These are phyloP conservation scores for Ophiostoma populinum DNA, from an alignment of 2,329 filamentous ascomycete species.

Conservation along the genomic window DNA sequence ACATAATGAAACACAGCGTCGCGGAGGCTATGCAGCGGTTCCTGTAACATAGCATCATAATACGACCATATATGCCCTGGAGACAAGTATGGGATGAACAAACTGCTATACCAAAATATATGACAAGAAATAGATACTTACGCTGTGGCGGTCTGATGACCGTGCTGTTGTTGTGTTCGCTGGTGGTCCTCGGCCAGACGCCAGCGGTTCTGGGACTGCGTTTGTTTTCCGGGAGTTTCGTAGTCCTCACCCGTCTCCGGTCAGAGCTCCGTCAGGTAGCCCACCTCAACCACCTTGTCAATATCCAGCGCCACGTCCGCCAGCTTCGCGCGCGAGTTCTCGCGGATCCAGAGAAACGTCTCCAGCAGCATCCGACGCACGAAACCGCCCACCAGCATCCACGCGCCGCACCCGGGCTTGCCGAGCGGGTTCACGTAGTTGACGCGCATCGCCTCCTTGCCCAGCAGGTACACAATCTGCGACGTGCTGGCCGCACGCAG, in stretches of 20 bases:
- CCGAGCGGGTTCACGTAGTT: background rate
- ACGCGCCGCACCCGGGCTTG: background rate
- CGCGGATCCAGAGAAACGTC: slow-evolving; percentile 45
- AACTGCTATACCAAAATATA: no score
- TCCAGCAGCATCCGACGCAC: slow-evolving; percentile 29
- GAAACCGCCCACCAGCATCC: slow-evolving; percentile 15
- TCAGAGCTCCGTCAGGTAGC: slow-evolving; percentile 50
- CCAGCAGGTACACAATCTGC: slow-evolving; percentile 38
- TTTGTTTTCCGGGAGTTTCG: background rate
- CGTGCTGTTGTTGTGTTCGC: no score
- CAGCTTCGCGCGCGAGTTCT: slow-evolving; percentile 50
- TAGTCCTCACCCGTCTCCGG: background rate
- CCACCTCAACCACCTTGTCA: slow-evolving; percentile 48
- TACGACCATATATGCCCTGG: no score
- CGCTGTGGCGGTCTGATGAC: no score
- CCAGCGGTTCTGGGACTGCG: no score
- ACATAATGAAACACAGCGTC: no score
- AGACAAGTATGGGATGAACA: no score
- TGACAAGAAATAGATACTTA: no score
- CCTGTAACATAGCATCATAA: no score
- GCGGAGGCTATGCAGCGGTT: no score
- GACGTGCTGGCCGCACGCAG: slow-evolving; percentile 26
- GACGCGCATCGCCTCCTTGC: slow-evolving; percentile 44
- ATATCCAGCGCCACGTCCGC: slow-evolving; percentile 41
- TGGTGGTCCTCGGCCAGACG: no score